Conservation (phyloP, 345 rosid species). For the Rubroshorea leprosula region DNA sequence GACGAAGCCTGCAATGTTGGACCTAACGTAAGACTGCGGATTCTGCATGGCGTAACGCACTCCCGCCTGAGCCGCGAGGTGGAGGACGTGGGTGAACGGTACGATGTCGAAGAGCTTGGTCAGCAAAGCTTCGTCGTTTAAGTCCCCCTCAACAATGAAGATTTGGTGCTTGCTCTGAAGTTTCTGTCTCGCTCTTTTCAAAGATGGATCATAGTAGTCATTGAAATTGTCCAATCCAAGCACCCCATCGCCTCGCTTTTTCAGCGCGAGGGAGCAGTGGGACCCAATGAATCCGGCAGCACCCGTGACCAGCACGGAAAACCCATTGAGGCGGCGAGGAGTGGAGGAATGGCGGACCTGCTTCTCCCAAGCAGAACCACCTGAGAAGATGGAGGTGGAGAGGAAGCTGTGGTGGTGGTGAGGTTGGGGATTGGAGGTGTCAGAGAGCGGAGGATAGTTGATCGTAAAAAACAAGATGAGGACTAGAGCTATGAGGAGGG, state of each 20-base stretch:
- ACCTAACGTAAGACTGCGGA: conserved; percentile 69
- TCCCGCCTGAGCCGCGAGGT: conserved; percentile 86
- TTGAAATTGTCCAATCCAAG: too few species aligned
- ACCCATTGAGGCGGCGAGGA: conserved; percentile 54
- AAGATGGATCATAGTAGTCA: conserved; percentile 61
- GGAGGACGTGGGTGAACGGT: conserved; percentile 78
- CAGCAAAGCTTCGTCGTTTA: conserved; percentile 54
- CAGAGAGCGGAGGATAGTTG: conserved; percentile 76
- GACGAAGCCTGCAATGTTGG: conserved; percentile 76
- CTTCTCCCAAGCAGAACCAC: conserved; percentile 76
- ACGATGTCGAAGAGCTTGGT: conserved; percentile 70
- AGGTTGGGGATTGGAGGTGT: conserved; percentile 32
- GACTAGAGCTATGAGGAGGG: conserved; percentile 77
- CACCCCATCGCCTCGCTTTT: conserved; percentile 80
- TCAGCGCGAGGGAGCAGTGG: conserved; percentile 61
- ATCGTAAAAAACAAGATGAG: conserved; percentile 69
- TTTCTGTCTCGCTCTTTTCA: conserved; percentile 58
- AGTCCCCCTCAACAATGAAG: conserved; percentile 68
- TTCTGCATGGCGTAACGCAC: conserved; percentile 90
- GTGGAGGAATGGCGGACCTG: conserved; percentile 73
- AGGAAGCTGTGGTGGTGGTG: conserved; percentile 51
- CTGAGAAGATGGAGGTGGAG: conserved; percentile 35
- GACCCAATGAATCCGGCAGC: conserved; percentile 77
- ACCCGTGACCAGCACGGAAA: conserved; percentile 73
- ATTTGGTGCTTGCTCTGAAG: conserved; percentile 50